Base-by-base conservation (phyloP, 257 asterid species). In the Nicotiana otophora region DNA sequence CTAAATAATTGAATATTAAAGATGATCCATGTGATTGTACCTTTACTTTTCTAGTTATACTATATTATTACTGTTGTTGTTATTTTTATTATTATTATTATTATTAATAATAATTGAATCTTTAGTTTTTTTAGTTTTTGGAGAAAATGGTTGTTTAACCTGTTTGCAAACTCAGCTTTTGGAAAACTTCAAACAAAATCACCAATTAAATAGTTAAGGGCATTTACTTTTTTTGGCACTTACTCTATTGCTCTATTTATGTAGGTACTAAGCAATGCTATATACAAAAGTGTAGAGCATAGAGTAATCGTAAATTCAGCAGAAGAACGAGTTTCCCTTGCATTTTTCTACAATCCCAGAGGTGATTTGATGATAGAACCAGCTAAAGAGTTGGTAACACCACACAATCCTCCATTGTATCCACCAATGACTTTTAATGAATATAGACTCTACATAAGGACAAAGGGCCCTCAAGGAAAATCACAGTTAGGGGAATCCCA, bases 401-500 rank as follows among this genome's bases (percentile, higher is more conserved):
- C 88, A n/a, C 88, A 92, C 0, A 72, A 23, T 42, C 93, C 95
- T 14, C 90, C 96, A 48, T 23, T 87, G 69, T 93, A 93, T 82
- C 82, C 86, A 5, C 68, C 93, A 17, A 90, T 90, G 97, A 93
- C 97, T 42, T 93, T 85, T 16, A 92, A 90, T 82, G 86, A 93
- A 33, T 93, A 93, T 55, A 84, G 96, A 36, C 89, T 90, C n/a
- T 93, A 84, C 84, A 93, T 93, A 7, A 88, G 96, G 90, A 89
- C 91, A 8, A 90, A 82, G 67, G 96, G 97, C 8, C 95, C 95
- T 10, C 83, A 77, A 30, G 97, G 97, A n/a, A 93, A 93, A 90
- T 85, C 95, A 1, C 96, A 93, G 68, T 64, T 93, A 72, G 86
- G 83, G 51, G 84, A 87, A 55, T 87, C 89, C 63, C 63, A 57